Evolutionary conservation across 345 rosid species (phyloP).

Genomic region (Arabis alpina): DNA sequence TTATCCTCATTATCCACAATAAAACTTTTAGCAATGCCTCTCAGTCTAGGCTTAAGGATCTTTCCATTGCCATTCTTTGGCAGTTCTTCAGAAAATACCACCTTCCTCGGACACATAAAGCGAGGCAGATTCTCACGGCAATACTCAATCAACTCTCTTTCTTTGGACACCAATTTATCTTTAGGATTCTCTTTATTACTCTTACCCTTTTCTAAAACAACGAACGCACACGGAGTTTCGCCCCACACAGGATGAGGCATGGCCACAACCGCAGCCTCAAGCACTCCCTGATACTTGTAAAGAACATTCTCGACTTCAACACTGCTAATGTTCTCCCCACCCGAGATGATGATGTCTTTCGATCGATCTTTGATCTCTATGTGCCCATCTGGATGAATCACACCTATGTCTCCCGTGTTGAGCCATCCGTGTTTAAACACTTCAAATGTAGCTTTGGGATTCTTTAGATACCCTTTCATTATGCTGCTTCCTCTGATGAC

Average conservation of each 20-base stretch:
- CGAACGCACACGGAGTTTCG: constrained; percentile 64
- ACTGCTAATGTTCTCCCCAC: constrained; percentile 73
- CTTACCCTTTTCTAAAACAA: constrained; percentile 38
- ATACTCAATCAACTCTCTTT: constrained; percentile 46
- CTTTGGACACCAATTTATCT: constrained; percentile 27
- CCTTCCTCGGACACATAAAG: constrained; percentile 63
- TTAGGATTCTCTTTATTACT: constrained; percentile 32
- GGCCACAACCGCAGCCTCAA: constrained; percentile 64
- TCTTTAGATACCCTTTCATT: constrained; percentile 63
- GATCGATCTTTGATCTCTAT: constrained; percentile 69
- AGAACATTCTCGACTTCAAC: constrained; percentile 58
- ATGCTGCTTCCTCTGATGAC: constrained; percentile 58
- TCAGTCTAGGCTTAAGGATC: constrained; percentile 49
- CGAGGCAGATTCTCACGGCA: constrained; percentile 54
- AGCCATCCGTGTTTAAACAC: constrained; percentile 66
- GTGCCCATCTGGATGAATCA: constrained; percentile 52
- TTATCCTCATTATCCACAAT: constrained; percentile 9
- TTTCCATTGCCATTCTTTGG: constrained; percentile 65
- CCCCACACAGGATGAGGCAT: constrained; percentile 66
- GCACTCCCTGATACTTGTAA: constrained; percentile 49
- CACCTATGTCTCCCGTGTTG: constrained; percentile 63
- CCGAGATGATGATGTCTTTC: constrained; percentile 65
- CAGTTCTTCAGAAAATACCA: constrained; percentile 46
- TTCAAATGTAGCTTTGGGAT: constrained; percentile 50
- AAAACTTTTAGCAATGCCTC: constrained; percentile 49